Percentiles rank a stretch among this genome's conserved stretches.
phyloP scores from a whole-genome alignment of 805 yeast species.

The Saturnispora diversa region DNA sequence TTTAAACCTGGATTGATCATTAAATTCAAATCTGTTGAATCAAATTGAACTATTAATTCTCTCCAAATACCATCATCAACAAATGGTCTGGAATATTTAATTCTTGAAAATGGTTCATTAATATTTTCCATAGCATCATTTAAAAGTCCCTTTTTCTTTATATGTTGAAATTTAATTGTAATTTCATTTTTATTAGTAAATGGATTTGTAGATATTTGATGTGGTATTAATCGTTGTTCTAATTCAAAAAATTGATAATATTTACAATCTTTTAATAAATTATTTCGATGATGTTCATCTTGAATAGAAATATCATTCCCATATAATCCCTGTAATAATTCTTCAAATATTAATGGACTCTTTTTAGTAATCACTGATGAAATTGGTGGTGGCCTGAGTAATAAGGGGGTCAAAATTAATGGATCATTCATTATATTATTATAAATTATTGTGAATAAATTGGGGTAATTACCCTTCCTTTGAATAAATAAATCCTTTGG shows the following conservation, averaged over 20 bases:
- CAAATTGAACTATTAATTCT: conserved; percentile 37
- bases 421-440: conserved; percentile 46
- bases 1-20: conserved; percentile 28
- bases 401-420: conserved; percentile 31
- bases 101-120: conserved; percentile 15
- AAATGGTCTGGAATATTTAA: conserved; percentile 40
- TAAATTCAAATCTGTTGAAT: conserved; percentile 26
- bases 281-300: conserved; percentile 46
- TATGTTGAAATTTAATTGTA: conserved; percentile 39
- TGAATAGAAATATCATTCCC: conserved; percentile 44
- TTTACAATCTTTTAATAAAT: conserved; percentile 59
- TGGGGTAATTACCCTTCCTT: conserved; percentile 62
- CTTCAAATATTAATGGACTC: conserved; percentile 46
- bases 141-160: conserved; percentile 32
- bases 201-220: conserved; percentile 44
- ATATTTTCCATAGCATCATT: conserved; percentile 14
- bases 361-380: conserved; percentile 47
- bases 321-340: conserved; percentile 45
- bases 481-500: conserved; percentile 45
- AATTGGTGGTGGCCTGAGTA: conserved; percentile 70
- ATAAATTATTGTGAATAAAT: conserved; percentile 61
- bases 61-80: conserved; percentile 31
- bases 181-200: conserved; percentile 49
- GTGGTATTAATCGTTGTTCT: conserved; percentile 61
- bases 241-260: conserved; percentile 70